Evolutionary conservation across 257 asterid genomes (phyloP), one percentile per base, ranked within the genome.

Genomic region (Solanum sejunctum): DNA sequence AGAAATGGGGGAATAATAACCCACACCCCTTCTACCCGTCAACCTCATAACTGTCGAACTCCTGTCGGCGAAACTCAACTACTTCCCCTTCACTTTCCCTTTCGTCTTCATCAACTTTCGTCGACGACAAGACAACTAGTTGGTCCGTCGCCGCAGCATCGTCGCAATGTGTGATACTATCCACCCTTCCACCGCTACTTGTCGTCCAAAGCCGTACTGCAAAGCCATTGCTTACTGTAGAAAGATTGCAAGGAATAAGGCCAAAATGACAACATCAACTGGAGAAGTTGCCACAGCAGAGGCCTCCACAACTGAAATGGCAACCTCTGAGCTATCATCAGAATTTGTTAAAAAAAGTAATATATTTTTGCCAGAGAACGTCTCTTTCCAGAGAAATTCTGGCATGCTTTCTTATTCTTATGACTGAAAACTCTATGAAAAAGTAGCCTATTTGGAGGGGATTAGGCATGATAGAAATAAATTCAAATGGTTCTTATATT

Each of bases 221-320:
- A 92, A 88, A 89, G 84, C 92, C 88, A 88, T 90, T 21, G 88
- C 95, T 63, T 91, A 85, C 66, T 88, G 95, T 92, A 87, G 91
- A 85, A 95, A 92, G 88, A 78, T 88, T 80, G 91, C 89, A 10
- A 86, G 94, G 87, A 91, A 92, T 86, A 94, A 92, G 61, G 91
- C 88, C 20, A 87, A 93, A 36, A 88, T 91, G 97, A 97, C 98
- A 17, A 78, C 82, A 17, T 78, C 83, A 26, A 93, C 97, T 1
- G 95, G 96, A 86, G 97, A 92, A 85, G 94, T 82, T 49, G 94
- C 97, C 28, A 78, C 66, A 23, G 20, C 97, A 1, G 93, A 94
- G 84, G 95, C 92, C 84, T 92, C 95, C 17, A 90, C 96, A 36
- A 88, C 90, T 71, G 98, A 91, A 75, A 94, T 86, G 57, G 89